Conservation (phyloP, 2,329 filamentous ascomycete species). For the Phoma sp. region DNA sequence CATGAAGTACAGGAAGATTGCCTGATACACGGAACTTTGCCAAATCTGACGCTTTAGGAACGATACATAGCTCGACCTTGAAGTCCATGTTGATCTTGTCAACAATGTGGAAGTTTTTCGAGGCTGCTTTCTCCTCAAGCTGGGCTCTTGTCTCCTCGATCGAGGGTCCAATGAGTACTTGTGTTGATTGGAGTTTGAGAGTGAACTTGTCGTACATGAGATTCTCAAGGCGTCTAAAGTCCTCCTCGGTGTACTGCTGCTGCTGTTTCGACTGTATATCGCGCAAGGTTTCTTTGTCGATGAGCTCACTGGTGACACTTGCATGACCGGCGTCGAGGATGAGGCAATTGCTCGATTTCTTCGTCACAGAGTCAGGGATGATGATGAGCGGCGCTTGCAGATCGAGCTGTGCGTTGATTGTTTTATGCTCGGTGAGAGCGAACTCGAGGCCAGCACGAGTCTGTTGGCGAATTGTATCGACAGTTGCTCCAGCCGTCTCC, state of each 20-base stretch:
- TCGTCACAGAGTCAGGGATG: slow-evolving; percentile 88
- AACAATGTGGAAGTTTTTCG: slow-evolving; percentile 82
- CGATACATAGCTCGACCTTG: slow-evolving; percentile 90
- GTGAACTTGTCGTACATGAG: slow-evolving; percentile 98
- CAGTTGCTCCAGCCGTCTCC: slow-evolving; percentile 93
- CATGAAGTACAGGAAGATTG: slow-evolving; percentile 89
- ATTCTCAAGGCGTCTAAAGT: slow-evolving; percentile 84
- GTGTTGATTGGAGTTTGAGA: slow-evolving; percentile 90
- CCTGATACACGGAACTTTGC: slow-evolving; percentile 92
- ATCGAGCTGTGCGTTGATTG: slow-evolving; percentile 93
- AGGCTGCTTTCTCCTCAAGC: slow-evolving; percentile 69
- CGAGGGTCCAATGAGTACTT: slow-evolving; percentile 92
- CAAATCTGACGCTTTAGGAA: slow-evolving; percentile 93
- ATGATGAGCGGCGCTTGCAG: slow-evolving; percentile 96
- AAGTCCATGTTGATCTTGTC: slow-evolving; percentile 98
- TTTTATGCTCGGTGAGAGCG: slow-evolving; percentile 96
- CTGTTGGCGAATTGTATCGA: slow-evolving; percentile 93
- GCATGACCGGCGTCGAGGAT: slow-evolving; percentile 97
- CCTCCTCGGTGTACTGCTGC: slow-evolving; percentile 84
- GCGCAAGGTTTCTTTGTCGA: slow-evolving; percentile 86
- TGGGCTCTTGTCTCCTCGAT: slow-evolving; percentile 89
- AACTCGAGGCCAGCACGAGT: slow-evolving; percentile 95
- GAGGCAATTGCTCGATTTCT: slow-evolving; percentile 79
- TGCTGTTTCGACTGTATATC: slow-evolving; percentile 91
- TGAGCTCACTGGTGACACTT: slow-evolving; percentile 90